These are phyloP conservation scores for Wickerhamiella allomyrinae DNA, from an alignment of 805 yeast species.

Conservation along the genomic window DNA sequence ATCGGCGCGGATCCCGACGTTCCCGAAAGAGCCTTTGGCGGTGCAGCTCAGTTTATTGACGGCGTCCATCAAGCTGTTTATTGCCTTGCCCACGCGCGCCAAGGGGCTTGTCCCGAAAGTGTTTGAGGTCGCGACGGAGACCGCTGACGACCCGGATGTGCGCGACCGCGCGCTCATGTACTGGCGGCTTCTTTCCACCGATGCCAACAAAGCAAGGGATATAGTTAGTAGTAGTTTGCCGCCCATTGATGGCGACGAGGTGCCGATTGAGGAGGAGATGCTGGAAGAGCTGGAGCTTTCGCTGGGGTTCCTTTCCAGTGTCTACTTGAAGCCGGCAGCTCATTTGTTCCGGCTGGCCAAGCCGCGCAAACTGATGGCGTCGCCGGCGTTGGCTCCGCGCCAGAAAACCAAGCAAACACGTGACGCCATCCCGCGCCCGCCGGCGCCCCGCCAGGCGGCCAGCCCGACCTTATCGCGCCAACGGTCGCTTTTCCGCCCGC, in stretches of 20 bases:
- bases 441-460: background rate
- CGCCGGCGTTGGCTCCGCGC: constrained; percentile 18
- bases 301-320: constrained; percentile 70
- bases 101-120: constrained; percentile 45
- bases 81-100: constrained; percentile 39
- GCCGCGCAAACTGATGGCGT: constrained; percentile 10
- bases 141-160: constrained; percentile 65
- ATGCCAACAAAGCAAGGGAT: constrained; percentile 30
- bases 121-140: constrained; percentile 58
- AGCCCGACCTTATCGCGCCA: background rate
- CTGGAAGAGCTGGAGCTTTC: constrained; percentile 72
- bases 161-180: constrained; percentile 77
- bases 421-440: background rate
- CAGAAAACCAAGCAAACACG: background rate
- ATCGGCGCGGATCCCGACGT: constrained; percentile 31
- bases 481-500: background rate
- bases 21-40: constrained; percentile 50
- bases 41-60: constrained; percentile 66
- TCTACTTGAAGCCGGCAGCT: constrained; percentile 71
- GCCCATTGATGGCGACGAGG: constrained; percentile 48
- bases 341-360: constrained; percentile 49
- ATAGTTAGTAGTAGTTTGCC: constrained; percentile 54
- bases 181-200: constrained; percentile 59
- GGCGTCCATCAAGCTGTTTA: constrained; percentile 55
- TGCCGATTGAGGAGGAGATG: constrained; percentile 50